Evolutionary conservation across 345 rosid genomes (phyloP).

Genomic region (Eucalyptus tenuipes): DNA sequence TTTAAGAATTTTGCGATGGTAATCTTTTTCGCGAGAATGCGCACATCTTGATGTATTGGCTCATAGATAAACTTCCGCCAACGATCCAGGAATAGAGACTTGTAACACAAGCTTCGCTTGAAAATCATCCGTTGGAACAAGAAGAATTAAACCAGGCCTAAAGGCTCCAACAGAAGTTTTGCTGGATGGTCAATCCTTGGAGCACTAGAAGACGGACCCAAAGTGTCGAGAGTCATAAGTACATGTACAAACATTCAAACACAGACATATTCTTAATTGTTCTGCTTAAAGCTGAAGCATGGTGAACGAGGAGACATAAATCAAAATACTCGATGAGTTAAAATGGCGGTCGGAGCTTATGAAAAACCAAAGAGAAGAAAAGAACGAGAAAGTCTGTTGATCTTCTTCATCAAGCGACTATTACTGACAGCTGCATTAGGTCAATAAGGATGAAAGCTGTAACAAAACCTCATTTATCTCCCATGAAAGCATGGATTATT

Average conservation of each 20-base stretch:
- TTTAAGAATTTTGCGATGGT: background rate
- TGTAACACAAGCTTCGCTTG: background rate
- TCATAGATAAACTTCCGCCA: background rate
- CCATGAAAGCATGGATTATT: background rate
- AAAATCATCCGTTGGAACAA: background rate
- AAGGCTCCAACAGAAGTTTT: background rate
- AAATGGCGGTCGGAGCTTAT: background rate
- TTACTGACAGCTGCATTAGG: background rate
- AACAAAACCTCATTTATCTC: background rate
- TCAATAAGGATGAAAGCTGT: background rate
- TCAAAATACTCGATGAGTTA: background rate
- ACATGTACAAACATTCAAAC: background rate
- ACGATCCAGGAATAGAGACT: background rate
- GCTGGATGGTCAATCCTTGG: background rate
- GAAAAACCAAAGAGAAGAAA: background rate
- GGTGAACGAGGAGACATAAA: background rate
- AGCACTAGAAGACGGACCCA: background rate
- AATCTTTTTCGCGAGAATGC: background rate
- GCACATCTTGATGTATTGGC: background rate
- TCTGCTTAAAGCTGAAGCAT: background rate
- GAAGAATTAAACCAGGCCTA: background rate
- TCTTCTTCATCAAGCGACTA: background rate
- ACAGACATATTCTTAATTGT: background rate
- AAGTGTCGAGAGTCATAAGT: fast-evolving
- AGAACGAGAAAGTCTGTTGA: background rate